Evolutionary conservation across 176 grass and related monocot species (phyloP).

Genomic region (Paspalum vaginatum): DNA sequence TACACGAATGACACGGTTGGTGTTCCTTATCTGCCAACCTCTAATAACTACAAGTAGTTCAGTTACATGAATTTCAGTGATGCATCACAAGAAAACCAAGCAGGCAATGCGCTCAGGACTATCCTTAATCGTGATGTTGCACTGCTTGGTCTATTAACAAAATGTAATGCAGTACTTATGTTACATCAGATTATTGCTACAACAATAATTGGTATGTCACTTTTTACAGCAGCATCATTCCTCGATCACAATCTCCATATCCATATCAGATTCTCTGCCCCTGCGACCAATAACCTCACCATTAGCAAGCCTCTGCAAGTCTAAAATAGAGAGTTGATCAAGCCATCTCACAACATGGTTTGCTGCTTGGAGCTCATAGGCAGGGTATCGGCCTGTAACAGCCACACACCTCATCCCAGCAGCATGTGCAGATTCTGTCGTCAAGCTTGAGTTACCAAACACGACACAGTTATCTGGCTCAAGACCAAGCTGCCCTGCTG

Average conservation of each 20-base stretch:
- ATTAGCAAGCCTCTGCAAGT: constrained; percentile 51
- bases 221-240: constrained; percentile 46
- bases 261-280: constrained; percentile 57
- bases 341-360: constrained; percentile 85
- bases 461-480: constrained; percentile 68
- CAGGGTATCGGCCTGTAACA: constrained; percentile 56
- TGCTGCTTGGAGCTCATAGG: constrained; percentile 72
- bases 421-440: constrained; percentile 51
- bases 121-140: constrained; percentile 19
- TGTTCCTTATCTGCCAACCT: constrained; percentile 45
- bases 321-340: constrained; percentile 71
- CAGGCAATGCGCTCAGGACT: constrained; percentile 1
- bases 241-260: constrained; percentile 75
- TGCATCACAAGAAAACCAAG: constrained; percentile 44
- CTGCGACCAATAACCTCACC: constrained; percentile 53
- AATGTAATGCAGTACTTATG: constrained; percentile 35
- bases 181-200: constrained; percentile 24
- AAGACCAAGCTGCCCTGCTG: constrained; percentile 58
- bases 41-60: constrained; percentile 28
- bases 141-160: constrained; percentile 39
- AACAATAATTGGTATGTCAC: background rate
- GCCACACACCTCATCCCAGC: constrained; percentile 84
- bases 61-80: constrained; percentile 26
- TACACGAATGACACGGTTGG: constrained; percentile 10
- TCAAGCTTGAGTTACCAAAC: constrained; percentile 67